Conservation (phyloP, 345 rosid species). For the Corymbia maculata region DNA sequence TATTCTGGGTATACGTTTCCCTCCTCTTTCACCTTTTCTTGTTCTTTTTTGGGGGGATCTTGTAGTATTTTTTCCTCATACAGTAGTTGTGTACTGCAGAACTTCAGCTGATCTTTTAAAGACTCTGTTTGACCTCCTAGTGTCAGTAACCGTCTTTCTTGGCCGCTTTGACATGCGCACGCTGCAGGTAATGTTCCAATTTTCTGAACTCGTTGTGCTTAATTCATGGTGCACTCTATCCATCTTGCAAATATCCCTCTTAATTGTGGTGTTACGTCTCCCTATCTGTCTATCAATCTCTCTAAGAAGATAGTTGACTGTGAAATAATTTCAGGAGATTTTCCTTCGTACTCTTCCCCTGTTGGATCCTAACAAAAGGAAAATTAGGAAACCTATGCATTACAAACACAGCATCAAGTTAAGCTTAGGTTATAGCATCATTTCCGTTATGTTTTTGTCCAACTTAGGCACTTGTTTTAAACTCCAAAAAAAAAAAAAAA, state of each 20-base stretch:
- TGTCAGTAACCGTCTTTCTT: constrained; percentile 92
- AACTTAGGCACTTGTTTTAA: not conserved
- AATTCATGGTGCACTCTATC: not conserved
- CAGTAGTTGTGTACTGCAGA: constrained; percentile 39
- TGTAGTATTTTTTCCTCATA: constrained; percentile 6
- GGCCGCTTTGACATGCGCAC: constrained; percentile 99
- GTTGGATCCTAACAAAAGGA: not conserved
- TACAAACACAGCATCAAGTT: not conserved
- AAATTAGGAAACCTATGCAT: not conserved
- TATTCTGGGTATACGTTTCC: constrained; percentile 76
- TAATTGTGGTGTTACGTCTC: not conserved
- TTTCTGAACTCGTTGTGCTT: not conserved
- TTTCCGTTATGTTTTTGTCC: not conserved
- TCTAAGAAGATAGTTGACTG: not conserved
- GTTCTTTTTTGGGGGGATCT: not conserved
- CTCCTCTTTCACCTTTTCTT: not conserved
- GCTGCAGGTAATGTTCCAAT: constrained; percentile 68
- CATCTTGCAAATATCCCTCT: not conserved
- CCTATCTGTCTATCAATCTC: not conserved
- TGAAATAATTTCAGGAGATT: not conserved
- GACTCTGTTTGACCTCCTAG: constrained; percentile 91
- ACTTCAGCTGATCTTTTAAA: constrained; percentile 96
- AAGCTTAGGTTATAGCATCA: not conserved
- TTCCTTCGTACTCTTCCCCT: not conserved
- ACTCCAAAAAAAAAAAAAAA: no score